Base-by-base conservation (phyloP, 495 filamentous ascomycete species). In the Penicillium desertorum region DNA sequence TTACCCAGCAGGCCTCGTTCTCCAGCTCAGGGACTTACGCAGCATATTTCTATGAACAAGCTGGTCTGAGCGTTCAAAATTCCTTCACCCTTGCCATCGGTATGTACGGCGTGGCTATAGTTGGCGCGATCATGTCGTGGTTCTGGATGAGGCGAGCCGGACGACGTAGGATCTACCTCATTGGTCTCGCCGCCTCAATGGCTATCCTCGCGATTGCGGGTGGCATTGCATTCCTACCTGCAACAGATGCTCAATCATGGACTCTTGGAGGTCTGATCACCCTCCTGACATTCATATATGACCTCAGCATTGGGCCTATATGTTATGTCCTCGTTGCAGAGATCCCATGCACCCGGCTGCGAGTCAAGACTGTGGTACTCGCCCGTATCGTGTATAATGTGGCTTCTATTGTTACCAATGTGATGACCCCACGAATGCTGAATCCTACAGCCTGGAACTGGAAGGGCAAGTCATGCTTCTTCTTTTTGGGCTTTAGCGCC, bases 71-170 rank as follows among this genome's bases (percentile, higher is more conserved):
- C 43, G 47, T 66, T n/a, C 11, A 37, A 5, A 34, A 63, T 3
- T 47, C 65, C 4, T 76, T 59, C 57, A 53, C 59, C 23, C 19
- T 80, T 19, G 56, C 56, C 16, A 47, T 80, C 7, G 79, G 70
- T 29, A 65, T 63, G 16, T 68, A 70, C 32, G 79, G 69, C 5
- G 68, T 85, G 4, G 81, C 77, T 10, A 72, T 79, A 37, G 60
- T 84, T 4, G 82, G 81, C 11, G 82, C 81, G 1, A 39, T 81
- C 16, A 60, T 71, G 0, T 80, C 79, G n/a, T 84, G 81, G 81
- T 75, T 78, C 34, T 60, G 84, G 17, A 77, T 85, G 62, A 43
- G 39, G 4, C 19, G 57, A 11, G 57, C 76, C 39, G 83, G 83
- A 2, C 72, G 83, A 6, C 78, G 81, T n/a, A 71, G 68, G 7